Base-by-base conservation (phyloP, 2,329 filamentous ascomycete genomes). In the Chrysosphaeria jannelii region DNA sequence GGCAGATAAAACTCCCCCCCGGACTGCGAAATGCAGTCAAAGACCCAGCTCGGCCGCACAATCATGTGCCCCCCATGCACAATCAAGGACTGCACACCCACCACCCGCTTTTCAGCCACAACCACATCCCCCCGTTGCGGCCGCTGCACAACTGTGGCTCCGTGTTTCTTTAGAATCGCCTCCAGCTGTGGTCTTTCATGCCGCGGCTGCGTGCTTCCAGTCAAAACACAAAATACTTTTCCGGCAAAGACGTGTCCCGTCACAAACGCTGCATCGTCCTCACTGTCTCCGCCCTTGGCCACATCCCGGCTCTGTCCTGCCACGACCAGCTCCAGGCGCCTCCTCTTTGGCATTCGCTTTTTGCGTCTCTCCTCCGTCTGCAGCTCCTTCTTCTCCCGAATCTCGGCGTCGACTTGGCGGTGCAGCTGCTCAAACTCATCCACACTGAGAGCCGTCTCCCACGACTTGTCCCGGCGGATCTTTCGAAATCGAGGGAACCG, bases 401-500 rank as follows among this genome's bases (percentile, higher is more conserved):
- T 52, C 30, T 74, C 66, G n/a, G 63, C 52, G 28, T 85, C 68
- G 1, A 63, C 65, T 11, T 57, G 57, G 5, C 49, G 48, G 31
- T 71, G 69, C 10, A 91, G 45, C 6, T 67, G 57, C 10, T 66
- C 44, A 34, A 91, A 90, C 21, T 78, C 72, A 21, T 74, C 59
- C 2, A 75, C 48, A 1, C 72, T 72, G 3, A 93, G 50, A 0
- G 75, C 74, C 16, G 62, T 61, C 22, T 71, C 54, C 81, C 85
- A 97, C 26, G 56, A 51, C 33, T 79, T 76, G 41, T 93, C 85
- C n/a, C 58, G 53, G 4, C 78, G 61, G 5, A 93, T 45, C 17
- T 54, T 57, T 30, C 76, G 76, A 43, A 93, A 90, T 1, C 85
- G 65, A 2, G 85, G 85, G 35, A 97, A 97, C 1, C 85, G 66